Base-by-base conservation (phyloP, 2,329 filamentous ascomycete genomes). In the Xylariaceae sp. region DNA sequence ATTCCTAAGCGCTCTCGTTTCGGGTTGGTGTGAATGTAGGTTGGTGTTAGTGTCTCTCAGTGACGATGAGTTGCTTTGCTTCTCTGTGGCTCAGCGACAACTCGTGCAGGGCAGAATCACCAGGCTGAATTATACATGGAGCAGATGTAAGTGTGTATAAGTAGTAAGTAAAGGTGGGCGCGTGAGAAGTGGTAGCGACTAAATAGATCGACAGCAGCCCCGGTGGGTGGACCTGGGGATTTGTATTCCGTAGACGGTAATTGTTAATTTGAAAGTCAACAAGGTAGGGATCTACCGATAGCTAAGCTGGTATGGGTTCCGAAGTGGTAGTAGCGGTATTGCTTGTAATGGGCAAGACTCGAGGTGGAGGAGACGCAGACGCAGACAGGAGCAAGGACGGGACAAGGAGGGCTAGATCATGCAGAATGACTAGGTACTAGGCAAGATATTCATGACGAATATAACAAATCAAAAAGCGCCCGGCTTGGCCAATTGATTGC, bases 111-210 rank as follows among this genome's bases (percentile, higher is more conserved):
- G 47, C 51, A 51, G 55, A 56, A 57, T 63, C 50, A 61, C 62
- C 55, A 56, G 56, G 55, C 39, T 44, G 39, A 7, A 13, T 42
- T 42, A 61, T 62, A 63, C 62, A 64, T 64, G 52, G 56, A 58
- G 44, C 30, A 55, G 44, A 53, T 39, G 57, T 55, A 50, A 58
- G 53, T 42, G 23, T 13, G 23, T 51, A 44, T n/a, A 34, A 53
- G 49, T 30, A 53, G n/a, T 15, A 10, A 37, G 37, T 35, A 10
- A 13, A 44, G 11, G 51, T 52, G 2, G 35, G 55, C 45, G 15
- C 42, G 50, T 39, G 44, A 13, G 56, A 51, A n/a, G n/a, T 45
- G 42, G 42, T 45, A n/a, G 53, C 37, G 3, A 50, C 30, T 39
- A 54, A 42, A 55, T 44, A 11, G 23, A 42, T 48, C 48, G 53